Conservation (phyloP, 2,329 filamentous ascomycete genomes). For the Leptographium radiaticola region DNA sequence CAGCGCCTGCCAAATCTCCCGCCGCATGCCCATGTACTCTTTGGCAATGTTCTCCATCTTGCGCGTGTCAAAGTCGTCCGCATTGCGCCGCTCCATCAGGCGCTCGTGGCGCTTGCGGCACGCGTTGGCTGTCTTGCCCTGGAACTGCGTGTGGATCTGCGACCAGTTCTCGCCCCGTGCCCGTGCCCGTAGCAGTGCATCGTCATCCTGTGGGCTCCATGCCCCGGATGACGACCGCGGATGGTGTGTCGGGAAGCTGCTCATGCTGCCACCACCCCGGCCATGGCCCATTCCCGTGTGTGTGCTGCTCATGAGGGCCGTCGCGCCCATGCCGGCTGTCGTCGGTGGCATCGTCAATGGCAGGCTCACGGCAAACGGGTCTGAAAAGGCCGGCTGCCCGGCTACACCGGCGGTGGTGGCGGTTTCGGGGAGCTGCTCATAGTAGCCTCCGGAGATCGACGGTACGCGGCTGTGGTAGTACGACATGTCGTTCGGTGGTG, state of each 20-base stretch:
- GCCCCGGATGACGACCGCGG: conserved; percentile 45
- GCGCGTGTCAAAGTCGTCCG: conserved; percentile 65
- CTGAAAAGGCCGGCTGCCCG: conserved; percentile 8
- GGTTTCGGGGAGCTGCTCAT: conserved; percentile 16
- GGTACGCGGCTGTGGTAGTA: conserved; percentile 18
- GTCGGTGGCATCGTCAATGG: conserved; percentile 2
- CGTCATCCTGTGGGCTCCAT: conserved; percentile 65
- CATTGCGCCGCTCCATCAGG: conserved; percentile 61
- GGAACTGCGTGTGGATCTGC: conserved; percentile 66
- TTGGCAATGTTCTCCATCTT: conserved; percentile 63
- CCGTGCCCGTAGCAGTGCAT: conserved; percentile 57
- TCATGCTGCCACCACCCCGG: neutral
- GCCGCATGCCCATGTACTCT: conserved; percentile 67
- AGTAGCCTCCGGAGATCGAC: conserved; percentile 15
- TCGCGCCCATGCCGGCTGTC: neutral
- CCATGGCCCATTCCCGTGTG: neutral
- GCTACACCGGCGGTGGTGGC: conserved; percentile 10
- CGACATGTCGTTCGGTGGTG: conserved; percentile 15
- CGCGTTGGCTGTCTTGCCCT: conserved; percentile 65
- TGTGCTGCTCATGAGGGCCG: neutral
- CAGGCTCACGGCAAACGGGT: conserved; percentile 20
- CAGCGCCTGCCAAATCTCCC: conserved; percentile 69
- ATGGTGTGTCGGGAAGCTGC: conserved; percentile 23
- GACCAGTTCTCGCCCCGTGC: conserved; percentile 71
- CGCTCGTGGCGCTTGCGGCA: conserved; percentile 84